These are phyloP conservation scores for Septoria linicola DNA, from an alignment of 2,329 filamentous ascomycete species.

Conservation along the genomic window DNA sequence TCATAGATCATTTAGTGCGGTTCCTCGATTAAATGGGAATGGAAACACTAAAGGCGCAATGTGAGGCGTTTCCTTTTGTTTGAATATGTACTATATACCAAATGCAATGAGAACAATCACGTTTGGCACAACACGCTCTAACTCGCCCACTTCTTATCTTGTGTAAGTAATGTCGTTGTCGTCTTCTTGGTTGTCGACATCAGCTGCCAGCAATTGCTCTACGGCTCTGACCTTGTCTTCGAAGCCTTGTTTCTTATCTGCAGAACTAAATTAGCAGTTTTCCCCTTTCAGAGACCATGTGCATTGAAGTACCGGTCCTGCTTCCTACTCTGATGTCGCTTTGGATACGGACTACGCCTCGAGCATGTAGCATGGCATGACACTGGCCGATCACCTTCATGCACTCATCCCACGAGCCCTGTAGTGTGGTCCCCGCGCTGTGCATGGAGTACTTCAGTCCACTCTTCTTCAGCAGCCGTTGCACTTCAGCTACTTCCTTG, in stretches of 20 bases:
- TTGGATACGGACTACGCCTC: constrained; percentile 80
- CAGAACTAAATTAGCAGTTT: too few relatives aligned
- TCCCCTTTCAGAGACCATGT: too few relatives aligned
- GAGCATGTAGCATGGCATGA: constrained; percentile 69
- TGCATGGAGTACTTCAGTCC: constrained; percentile 87
- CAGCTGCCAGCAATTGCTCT: constrained; percentile 50
- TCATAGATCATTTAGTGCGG: background rate
- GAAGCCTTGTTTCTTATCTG: constrained; percentile 81
- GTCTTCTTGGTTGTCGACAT: constrained; percentile 25
- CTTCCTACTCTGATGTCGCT: constrained; percentile 83
- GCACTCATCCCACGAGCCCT: constrained; percentile 87
- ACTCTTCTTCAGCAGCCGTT: constrained; percentile 76
- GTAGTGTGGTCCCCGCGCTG: constrained; percentile 92
- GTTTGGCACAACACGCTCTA: background rate
- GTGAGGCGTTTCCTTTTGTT: background rate
- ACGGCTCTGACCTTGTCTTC: constrained; percentile 73
- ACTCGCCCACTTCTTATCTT: background rate
- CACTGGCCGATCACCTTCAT: constrained; percentile 84
- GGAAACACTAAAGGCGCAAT: background rate
- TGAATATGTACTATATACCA: background rate
- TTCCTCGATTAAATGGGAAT: background rate
- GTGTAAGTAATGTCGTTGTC: constrained; percentile 9
- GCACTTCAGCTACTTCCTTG: constrained; percentile 79
- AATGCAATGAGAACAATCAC: constrained; percentile 3
- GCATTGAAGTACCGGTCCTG: too few relatives aligned